Base-by-base conservation (phyloP, 2,329 filamentous ascomycete species). In the Fusarium liriodendri region DNA sequence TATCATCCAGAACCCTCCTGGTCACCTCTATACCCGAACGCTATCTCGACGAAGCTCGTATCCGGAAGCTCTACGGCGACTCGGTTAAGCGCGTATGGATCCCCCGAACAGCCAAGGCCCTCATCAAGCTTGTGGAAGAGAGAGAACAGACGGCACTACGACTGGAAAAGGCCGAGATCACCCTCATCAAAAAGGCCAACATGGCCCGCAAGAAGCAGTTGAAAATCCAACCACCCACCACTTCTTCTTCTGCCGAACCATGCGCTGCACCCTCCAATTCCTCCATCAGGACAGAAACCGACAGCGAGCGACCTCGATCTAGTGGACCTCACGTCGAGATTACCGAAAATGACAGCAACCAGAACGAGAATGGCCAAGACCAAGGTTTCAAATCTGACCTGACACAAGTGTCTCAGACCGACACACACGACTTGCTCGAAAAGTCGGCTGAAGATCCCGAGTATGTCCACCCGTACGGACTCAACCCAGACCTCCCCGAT, bases 1-100 rank as follows among this genome's bases (percentile, higher is more conserved):
- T 98, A 54, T 98, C 96, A 2, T 96, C 95, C 3, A 91, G 95
- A 63, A 98, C 95, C 2, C 93, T 98, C 1, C 90, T 99, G 14
- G 95, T 98, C 82, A 93, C 95, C 3, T 93, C 94, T 3, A 95
- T 98, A 2, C 96, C 96, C 3, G 85, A 91, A 22, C 85, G 91
- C 9, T 97, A 97, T 73, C 89, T 97, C 62, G 90, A 95, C 76
- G 91, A 95, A 82, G 87, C 87, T n/a, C 93, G 91, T 76, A 86
- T 98, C 64, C 91, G 93, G 71, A 90, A 91, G 76, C 91, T 97
- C 74, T 98, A 98, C 78, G 95, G 95, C 32, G 88, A 93, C 27
- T 89, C 93, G 16, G 94, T 97, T 42, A 93, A 93, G 83, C 91
- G 92, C 69, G 87, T 98, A 40, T 98, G 95, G 95, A 90, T 98